phyloP scores from a whole-genome alignment of 2,329 filamentous ascomycete genomes.

The Cercospora brassicicola region DNA sequence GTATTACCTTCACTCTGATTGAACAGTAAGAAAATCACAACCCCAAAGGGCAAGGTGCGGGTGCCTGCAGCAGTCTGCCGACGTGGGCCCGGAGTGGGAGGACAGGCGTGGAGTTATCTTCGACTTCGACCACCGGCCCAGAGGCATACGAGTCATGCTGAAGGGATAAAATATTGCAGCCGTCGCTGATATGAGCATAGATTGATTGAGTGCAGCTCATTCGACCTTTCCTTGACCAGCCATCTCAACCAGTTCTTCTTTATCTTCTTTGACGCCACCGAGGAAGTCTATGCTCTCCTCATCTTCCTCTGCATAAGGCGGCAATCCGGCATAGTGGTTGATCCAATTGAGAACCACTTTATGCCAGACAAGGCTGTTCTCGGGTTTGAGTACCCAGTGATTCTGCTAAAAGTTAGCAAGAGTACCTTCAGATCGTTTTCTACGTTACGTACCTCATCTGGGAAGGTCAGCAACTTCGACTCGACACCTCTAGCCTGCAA shows the following conservation, averaged over 20 bases:
- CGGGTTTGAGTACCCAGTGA: slow-evolving; percentile 84
- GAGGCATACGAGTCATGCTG: not conserved
- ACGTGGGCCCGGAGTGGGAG: not conserved
- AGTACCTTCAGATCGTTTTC: too few relatives aligned
- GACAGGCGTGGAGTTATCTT: not conserved
- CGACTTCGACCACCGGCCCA: not conserved
- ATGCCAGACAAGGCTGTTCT: slow-evolving; percentile 91
- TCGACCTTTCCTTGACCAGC: slow-evolving; percentile 29
- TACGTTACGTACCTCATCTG: slow-evolving; percentile 57
- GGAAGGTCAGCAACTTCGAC: slow-evolving; percentile 77
- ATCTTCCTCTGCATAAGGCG: slow-evolving; percentile 44
- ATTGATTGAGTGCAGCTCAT: not conserved
- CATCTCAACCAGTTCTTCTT: slow-evolving; percentile 28
- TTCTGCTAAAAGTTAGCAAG: slow-evolving; percentile 40
- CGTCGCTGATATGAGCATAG: not conserved
- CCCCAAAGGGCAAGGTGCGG: not conserved
- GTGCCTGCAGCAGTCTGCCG: not conserved
- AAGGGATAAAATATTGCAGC: not conserved
- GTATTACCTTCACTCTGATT: slow-evolving; percentile 5
- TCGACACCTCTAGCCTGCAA: slow-evolving; percentile 73
- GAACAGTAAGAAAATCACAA: not conserved
- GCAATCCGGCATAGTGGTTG: slow-evolving; percentile 58
- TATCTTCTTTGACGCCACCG: slow-evolving; percentile 34
- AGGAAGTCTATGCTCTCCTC: slow-evolving; percentile 34
- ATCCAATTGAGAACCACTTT: slow-evolving; percentile 78